Conservation (phyloP, 2,329 filamentous ascomycete genomes). For the Stagonosporopsis rhizophila region DNA sequence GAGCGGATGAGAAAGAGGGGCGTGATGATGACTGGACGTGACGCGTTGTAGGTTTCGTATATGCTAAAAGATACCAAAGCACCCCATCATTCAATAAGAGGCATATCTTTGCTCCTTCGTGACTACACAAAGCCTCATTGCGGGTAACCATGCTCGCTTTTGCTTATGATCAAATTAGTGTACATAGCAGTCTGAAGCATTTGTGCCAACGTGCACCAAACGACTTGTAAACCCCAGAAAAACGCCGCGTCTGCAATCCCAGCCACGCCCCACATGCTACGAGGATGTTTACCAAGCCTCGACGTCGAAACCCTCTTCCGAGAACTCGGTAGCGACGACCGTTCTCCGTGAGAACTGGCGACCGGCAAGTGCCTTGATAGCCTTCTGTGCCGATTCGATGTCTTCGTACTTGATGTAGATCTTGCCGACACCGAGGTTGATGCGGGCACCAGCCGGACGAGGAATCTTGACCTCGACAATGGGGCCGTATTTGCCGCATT, state of each 20-base stretch:
- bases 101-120: background rate
- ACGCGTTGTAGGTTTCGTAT: conserved; percentile 7
- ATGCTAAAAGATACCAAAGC: background rate
- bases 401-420: conserved; percentile 95
- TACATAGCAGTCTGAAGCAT: conserved; percentile 15
- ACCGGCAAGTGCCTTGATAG: conserved; percentile 87
- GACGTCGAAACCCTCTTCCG: conserved; percentile 97
- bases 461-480: conserved; percentile 93
- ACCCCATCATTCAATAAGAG: background rate
- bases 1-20: conserved; percentile 29
- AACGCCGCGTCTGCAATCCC: conserved; percentile 10
- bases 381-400: conserved; percentile 79
- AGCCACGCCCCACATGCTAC: background rate
- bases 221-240: background rate
- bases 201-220: conserved; percentile 10
- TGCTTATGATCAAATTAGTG: conserved; percentile 20
- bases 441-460: conserved; percentile 80
- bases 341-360: conserved; percentile 96
- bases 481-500: conserved; percentile 88
- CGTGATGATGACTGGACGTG: conserved; percentile 17
- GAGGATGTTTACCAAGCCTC: conserved; percentile 73
- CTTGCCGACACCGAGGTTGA: conserved; percentile 91
- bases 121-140: background rate
- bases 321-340: conserved; percentile 95
- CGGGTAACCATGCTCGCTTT: conserved; percentile 12